These are phyloP conservation scores for Clonostachys byssicola DNA, from an alignment of 2,329 filamentous ascomycete genomes.

Conservation along the genomic window DNA sequence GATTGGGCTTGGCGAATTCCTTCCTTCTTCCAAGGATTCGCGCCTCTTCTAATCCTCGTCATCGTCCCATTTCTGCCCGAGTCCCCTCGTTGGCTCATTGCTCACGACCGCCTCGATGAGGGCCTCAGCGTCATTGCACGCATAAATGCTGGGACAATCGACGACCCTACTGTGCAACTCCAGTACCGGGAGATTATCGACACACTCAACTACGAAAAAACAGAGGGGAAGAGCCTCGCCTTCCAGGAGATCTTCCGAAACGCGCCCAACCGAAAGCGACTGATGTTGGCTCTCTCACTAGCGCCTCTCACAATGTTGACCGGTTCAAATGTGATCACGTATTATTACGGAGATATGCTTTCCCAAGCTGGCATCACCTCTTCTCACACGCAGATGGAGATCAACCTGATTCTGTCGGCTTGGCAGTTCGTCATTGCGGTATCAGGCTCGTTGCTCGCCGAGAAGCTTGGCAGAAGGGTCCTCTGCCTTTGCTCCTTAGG, in stretches of 20 bases:
- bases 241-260: slow-evolving; percentile 1
- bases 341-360: slow-evolving; percentile 5
- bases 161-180: slow-evolving; percentile 6
- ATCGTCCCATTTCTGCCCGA: slow-evolving; percentile 13
- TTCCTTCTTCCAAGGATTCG: slow-evolving; percentile 19
- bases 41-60: slow-evolving; percentile 11
- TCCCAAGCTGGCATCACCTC: slow-evolving; percentile 1
- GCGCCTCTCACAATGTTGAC: slow-evolving; percentile 7
- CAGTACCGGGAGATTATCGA: slow-evolving; percentile 5
- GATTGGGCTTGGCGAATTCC: slow-evolving; percentile 26
- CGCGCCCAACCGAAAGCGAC: slow-evolving; percentile 1
- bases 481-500: not conserved
- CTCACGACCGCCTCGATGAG: slow-evolving; percentile 17
- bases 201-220: slow-evolving; percentile 2
- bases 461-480: slow-evolving; percentile 5
- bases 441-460: not conserved
- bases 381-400: slow-evolving; percentile 8
- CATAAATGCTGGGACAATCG: slow-evolving; percentile 23
- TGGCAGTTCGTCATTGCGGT: slow-evolving; percentile 9
- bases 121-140: slow-evolving; percentile 27
- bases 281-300: not conserved
- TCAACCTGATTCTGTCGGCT: slow-evolving; percentile 9
- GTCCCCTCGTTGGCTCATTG: slow-evolving; percentile 28
- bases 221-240: slow-evolving; percentile 9
- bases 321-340: slow-evolving; percentile 5